Percentiles rank a stretch among this genome's conserved stretches.
These are phyloP conservation scores for Calendula officinalis DNA, from an alignment of 129 eudicot species.

Conservation along the genomic window DNA sequence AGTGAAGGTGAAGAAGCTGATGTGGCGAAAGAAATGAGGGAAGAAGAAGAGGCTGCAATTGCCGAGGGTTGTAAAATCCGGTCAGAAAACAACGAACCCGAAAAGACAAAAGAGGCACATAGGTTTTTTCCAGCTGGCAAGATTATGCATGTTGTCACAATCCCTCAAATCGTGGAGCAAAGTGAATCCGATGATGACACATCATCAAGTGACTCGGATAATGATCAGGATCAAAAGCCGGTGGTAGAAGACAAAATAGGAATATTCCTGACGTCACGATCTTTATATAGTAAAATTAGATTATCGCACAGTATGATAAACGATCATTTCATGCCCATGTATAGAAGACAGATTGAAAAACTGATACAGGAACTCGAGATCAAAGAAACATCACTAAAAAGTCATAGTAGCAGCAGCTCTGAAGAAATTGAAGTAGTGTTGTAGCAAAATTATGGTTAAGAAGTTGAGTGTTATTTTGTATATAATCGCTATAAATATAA, in stretches of 20 bases:
- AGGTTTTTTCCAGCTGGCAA: constrained; percentile 94
- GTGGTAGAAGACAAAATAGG: constrained; percentile 57
- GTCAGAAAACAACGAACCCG: constrained; percentile 37
- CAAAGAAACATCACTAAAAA: constrained; percentile 32
- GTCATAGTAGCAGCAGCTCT: constrained; percentile 5
- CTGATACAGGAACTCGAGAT: constrained; percentile 60
- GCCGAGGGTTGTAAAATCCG: constrained; percentile 48
- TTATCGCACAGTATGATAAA: constrained; percentile 81
- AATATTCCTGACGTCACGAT: constrained; percentile 65
- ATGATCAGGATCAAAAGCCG: constrained; percentile 23
- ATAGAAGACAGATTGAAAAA: constrained; percentile 87
- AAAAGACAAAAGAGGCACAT: constrained; percentile 72
- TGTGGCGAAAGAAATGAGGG: constrained; percentile 70
- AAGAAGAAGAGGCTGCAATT: constrained; percentile 78
- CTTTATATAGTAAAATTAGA: constrained; percentile 76
- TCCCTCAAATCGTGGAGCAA: constrained; percentile 35
- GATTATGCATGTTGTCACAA: constrained; percentile 80
- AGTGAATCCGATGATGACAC: constrained; percentile 30
- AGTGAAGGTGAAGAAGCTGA: constrained; percentile 54
- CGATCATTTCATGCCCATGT: constrained; percentile 94
- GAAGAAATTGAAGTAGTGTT: constrained; percentile 32
- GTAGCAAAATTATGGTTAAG: constrained; percentile 7
- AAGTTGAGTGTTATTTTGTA: not conserved
- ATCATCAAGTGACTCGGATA: constrained; percentile 34
- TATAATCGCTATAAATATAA: not conserved